phyloP scores from a whole-genome alignment of 2,329 filamentous ascomycete species.

The Rhinocladiella mackenziei region DNA sequence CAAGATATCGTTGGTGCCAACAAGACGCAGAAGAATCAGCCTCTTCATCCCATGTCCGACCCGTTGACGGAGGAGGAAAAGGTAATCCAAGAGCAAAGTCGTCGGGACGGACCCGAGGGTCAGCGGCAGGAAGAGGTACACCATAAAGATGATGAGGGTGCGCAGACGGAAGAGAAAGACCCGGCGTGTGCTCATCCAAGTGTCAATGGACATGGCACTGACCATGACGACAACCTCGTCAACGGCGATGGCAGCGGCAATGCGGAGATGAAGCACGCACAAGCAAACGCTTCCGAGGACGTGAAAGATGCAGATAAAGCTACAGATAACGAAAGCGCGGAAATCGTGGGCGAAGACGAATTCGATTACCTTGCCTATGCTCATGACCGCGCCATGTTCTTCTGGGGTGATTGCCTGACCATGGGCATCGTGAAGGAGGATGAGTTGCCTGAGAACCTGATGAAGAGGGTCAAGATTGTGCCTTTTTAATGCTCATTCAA shows the following conservation, averaged over 20 bases:
- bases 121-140: constrained; percentile 22
- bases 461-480: constrained; percentile 56
- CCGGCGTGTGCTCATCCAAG: too few relatives aligned
- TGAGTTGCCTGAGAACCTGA: constrained; percentile 69
- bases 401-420: constrained; percentile 84
- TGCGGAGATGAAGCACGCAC: neutral
- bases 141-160: constrained; percentile 18
- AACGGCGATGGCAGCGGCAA: constrained; percentile 3
- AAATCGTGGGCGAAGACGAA: constrained; percentile 61
- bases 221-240: neutral
- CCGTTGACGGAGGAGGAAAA: constrained; percentile 26
- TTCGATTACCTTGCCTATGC: constrained; percentile 94
- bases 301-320: constrained; percentile 38
- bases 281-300: neutral
- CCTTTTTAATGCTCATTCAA: constrained; percentile 16
- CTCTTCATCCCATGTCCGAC: constrained; percentile 22
- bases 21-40: neutral
- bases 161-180: too few relatives aligned
- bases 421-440: constrained; percentile 70
- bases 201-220: neutral
- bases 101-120: constrained; percentile 25
- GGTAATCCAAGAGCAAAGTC: constrained; percentile 15
- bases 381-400: constrained; percentile 84
- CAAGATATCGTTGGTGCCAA: constrained; percentile 25
- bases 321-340: constrained; percentile 46